Evolutionary conservation across 768 basidiomycete genomes (phyloP).

Genomic region (Albatrellus ellisii): DNA sequence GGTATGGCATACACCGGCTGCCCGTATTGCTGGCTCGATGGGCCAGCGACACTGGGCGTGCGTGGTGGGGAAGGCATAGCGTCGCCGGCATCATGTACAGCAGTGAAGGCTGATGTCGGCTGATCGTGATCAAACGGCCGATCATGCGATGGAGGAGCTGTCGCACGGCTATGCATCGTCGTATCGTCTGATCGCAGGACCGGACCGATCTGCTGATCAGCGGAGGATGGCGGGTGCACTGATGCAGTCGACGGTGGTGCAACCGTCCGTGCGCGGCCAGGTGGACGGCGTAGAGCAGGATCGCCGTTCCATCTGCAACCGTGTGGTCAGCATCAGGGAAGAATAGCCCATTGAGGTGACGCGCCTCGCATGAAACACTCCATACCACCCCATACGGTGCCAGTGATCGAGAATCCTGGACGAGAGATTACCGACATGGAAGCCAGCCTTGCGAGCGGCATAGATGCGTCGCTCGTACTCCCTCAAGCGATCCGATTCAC

Average conservation of each 20-base stretch:
- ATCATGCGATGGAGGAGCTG: slow-evolving; percentile 11
- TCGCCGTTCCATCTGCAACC: slow-evolving; percentile 13
- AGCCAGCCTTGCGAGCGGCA: slow-evolving; percentile 47
- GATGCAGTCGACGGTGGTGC: slow-evolving; percentile 10
- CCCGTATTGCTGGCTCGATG: slow-evolving; percentile 6
- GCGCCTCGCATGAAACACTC: slow-evolving; percentile 55
- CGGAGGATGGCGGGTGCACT: slow-evolving; percentile 8
- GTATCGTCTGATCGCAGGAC: slow-evolving; percentile 10
- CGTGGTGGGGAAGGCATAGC: slow-evolving; percentile 13
- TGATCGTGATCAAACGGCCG: slow-evolving; percentile 9
- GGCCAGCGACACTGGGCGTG: slow-evolving; percentile 10
- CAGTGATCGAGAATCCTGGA: slow-evolving; percentile 69
- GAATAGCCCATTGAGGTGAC: slow-evolving; percentile 11
- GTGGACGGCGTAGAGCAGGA: slow-evolving; percentile 11
- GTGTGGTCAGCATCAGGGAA: slow-evolving; percentile 1
- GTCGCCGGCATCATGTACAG: slow-evolving; percentile 11
- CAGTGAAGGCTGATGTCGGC: slow-evolving; percentile 1
- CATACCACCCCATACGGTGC: slow-evolving; percentile 69
- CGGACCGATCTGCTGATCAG: slow-evolving; percentile 7
- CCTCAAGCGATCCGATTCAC: slow-evolving; percentile 51
- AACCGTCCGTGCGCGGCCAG: slow-evolving; percentile 12
- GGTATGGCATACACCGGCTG: background rate
- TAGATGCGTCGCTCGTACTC: slow-evolving; percentile 66
- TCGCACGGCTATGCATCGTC: slow-evolving; percentile 7
- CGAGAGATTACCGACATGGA: slow-evolving; percentile 62